Evolutionary conservation across 108 stramenopile genomes (phyloP), one percentile per base, ranked within the genome.

Genomic region (Cyclotella kingstonii): DNA sequence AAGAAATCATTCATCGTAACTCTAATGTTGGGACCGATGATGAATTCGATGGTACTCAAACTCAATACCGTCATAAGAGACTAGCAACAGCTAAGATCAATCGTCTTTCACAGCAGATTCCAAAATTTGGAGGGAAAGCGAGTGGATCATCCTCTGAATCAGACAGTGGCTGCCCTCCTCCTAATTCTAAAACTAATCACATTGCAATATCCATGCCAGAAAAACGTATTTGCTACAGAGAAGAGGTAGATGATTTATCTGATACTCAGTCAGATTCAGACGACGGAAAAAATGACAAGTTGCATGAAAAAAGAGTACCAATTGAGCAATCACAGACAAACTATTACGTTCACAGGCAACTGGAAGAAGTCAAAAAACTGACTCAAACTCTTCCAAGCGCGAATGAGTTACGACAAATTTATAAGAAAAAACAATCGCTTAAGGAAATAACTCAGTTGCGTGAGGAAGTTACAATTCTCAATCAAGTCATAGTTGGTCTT

Each of bases 21-120:
- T n/a, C n/a, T n/a, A n/a, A n/a, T n/a, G n/a, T 26, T 18, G 10
- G 33, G 28, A 43, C 52, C 38, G 30, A 49, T 9, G 72, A 65
- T 28, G 30, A 33, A 35, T 60, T 73, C 31, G 72, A 66, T 19
- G 36, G 54, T 17, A 65, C 72, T 0, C 72, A 73, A 43, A 46
- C 62, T 26, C 54, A 73, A 30, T 39, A 59, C n/a, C n/a, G 27
- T 22, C 28, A 57, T 31, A 31, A 25, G 0, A 15, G 46, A 34
- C 40, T 44, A 8, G 41, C 23, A 27, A 1, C 48, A 15, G 45
- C 63, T 12, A 22, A 38, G 2, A 26, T 65, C 41, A 73, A 73
- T 49, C 72, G 72, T 43, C 72, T 73, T 27, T 73, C 72, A 22
- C 63, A 52, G 6, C 58, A 51, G 27, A 34, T 58, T 19, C 51